Base-by-base conservation (phyloP, 2,329 filamentous ascomycete species). In the Botrytis paeoniae region DNA sequence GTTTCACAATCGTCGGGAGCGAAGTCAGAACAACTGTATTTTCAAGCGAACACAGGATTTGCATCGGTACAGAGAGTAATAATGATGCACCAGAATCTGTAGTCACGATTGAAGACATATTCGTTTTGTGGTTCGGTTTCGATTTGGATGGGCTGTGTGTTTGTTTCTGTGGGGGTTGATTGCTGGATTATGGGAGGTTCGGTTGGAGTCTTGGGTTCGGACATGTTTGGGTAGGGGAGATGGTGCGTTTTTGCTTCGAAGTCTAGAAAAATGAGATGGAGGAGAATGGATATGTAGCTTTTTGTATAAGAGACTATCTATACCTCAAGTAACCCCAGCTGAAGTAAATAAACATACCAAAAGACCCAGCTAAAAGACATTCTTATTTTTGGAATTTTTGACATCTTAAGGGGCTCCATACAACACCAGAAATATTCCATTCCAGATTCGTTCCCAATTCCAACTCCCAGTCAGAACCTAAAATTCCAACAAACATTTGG, bases 21-120 rank as follows among this genome's bases (percentile, higher is more conserved):
- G 70, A 60, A 39, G 70, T 72, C 37, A 51, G 35, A 6, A 66
- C 57, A 20, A 60, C 63, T 0, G 51, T 72, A 32, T 59, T 51
- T 18, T 72, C 70, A 8, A 72, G 48, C 41, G 70, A 63, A 43
- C 60, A 51, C 0, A 72, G 43, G 14, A 72, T 66, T 35, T 48
- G 39, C 45, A 68, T 68, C 1, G 43, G 43, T 51, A n/a, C 70
- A 62, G 45, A 72, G 70, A 32, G 70, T 35, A 35, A 66, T 68
- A 25, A 68, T 59, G 29, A 45, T 20, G 18, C 37, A 54, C 70
- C 62, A 72, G 48, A 72, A 72, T 35, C 62, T 45, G 39, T 65
- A 65, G 18, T 65, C 62, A 4, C 41, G 62, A 32, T 65, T 29
- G 62, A 48, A 65, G 20, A 39, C 10, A 18, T 65, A 48, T 65